These are phyloP conservation scores for Saxophila tyrrhenica DNA, from an alignment of 495 filamentous ascomycete genomes.

Conservation along the genomic window DNA sequence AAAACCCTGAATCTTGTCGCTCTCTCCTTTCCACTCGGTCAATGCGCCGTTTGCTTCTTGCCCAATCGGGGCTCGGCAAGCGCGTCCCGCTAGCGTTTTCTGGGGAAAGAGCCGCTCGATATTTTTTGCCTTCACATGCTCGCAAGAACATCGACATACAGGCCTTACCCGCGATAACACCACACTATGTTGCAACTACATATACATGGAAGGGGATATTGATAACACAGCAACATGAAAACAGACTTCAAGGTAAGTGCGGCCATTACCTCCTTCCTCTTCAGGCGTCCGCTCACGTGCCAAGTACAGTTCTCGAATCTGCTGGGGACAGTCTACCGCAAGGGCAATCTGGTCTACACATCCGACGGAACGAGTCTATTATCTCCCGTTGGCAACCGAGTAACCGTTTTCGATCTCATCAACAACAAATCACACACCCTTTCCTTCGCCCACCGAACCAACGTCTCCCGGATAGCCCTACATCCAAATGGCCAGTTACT, in stretches of 20 bases:
- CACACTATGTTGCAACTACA: too few species aligned
- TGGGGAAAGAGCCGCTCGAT: neutral
- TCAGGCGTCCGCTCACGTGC: slow-evolving; percentile 1
- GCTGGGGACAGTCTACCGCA: slow-evolving; percentile 92
- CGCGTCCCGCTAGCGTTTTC: neutral
- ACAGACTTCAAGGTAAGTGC: slow-evolving; percentile 74
- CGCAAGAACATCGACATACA: neutral
- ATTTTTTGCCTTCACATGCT: neutral
- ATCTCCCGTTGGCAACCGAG: slow-evolving; percentile 93
- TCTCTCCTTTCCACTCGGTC: neutral
- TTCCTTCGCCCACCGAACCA: slow-evolving; percentile 85
- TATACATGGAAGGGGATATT: too few species aligned
- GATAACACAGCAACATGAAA: slow-evolving; percentile 56
- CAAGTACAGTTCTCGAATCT: slow-evolving; percentile 72
- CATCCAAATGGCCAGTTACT: slow-evolving; percentile 83
- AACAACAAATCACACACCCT: slow-evolving; percentile 96
- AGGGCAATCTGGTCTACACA: slow-evolving; percentile 92
- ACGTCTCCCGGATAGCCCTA: slow-evolving; percentile 77
- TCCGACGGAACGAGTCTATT: slow-evolving; percentile 91
- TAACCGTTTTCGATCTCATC: slow-evolving; percentile 89
- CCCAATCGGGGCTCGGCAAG: neutral
- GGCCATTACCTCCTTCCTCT: neutral
- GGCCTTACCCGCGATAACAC: too few species aligned
- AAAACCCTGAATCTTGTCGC: neutral
- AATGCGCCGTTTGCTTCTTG: neutral